A percentile compares a stretch with the other conserved stretches of the same genome.
Evolutionary conservation across 352 stramenopile genomes (phyloP).

Genomic region (Pythium biforme): DNA sequence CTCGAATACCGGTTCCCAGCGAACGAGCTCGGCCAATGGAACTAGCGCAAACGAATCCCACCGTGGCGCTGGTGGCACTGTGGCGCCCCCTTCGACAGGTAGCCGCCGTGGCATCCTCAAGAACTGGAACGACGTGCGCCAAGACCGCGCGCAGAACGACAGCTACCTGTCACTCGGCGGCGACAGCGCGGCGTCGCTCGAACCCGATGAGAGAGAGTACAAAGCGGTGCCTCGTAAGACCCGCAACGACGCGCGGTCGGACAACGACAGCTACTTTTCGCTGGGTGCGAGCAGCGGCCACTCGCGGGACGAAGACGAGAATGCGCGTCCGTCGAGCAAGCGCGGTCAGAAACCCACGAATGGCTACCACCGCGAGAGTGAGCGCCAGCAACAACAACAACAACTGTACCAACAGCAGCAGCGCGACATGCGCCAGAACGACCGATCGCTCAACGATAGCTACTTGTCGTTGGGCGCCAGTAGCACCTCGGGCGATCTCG

Average conservation of each 20-base stretch:
- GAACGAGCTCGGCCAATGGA: neutral
- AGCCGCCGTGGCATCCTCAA: conserved; percentile 25
- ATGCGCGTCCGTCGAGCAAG: neutral
- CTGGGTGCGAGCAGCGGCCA: conserved; percentile 17
- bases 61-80: neutral
- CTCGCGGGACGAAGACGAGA: conserved; percentile 11
- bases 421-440: conserved; percentile 15
- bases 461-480: conserved; percentile 27
- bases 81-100: conserved; percentile 1
- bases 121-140: conserved; percentile 24
- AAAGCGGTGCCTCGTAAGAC: neutral
- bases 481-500: conserved; percentile 25
- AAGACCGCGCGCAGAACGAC: conserved; percentile 15
- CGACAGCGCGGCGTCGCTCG: conserved; percentile 13
- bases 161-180: conserved; percentile 19
- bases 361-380: neutral
- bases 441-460: conserved; percentile 28
- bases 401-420: neutral
- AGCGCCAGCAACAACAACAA: neutral
- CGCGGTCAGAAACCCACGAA: neutral
- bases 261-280: conserved; percentile 30
- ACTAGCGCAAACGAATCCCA: conserved; percentile 6
- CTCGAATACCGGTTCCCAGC: conserved; percentile 14
- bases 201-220: neutral
- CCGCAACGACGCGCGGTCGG: conserved; percentile 19